Evolutionary conservation across 202 grass and related monocot genomes (phyloP), one percentile per base, ranked within the genome.

Genomic region (Musa balbisiana): DNA sequence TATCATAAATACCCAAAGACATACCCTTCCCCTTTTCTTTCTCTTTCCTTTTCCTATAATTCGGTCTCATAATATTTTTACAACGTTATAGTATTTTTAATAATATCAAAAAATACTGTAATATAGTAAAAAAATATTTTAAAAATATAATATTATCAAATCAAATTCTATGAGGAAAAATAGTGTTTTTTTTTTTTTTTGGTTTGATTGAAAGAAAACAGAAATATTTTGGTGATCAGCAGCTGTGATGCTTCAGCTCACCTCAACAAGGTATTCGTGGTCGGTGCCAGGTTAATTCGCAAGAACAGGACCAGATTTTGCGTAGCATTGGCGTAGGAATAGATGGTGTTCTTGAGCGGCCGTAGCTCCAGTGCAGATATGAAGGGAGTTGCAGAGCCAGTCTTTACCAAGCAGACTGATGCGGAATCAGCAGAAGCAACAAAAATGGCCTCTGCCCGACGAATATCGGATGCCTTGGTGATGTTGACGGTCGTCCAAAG

Each of bases 381-480:
- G 68, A 96, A 96, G 0, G 86, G 86, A 27, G 74, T 87, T 0
- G 86, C 86, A 0, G 9, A 1, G 49, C 82, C 88, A 1, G 71
- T 91, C 74, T 91, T 70, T 9, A 89, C 75, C 10, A 96, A 67
- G 79, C 92, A 96, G 1, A 91, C 88, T 74, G 87, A 75, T 53
- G 89, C 8, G 19, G 10, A 81, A 21, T 83, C 69, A n/a, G 25
- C 75, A 0, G 74, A 75, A 2, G 84, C 80, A 12, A 87, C 16
- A 0, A 72, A 69, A 49, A 85, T 87, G 26, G 77, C 76, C 82
- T 91, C 89, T 1, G 11, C 2, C 4, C 55, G 4, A 3, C 20
- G n/a, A 3, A n/a, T 5, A 16, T 6, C 11, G 55, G 64, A 53
- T 4, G 75, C 59, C 55, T 11, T 27, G 0, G 76, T 6, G n/a